Evolutionary conservation across 495 filamentous ascomycete species (phyloP).

Genomic region (Bathelium albidoporum): DNA sequence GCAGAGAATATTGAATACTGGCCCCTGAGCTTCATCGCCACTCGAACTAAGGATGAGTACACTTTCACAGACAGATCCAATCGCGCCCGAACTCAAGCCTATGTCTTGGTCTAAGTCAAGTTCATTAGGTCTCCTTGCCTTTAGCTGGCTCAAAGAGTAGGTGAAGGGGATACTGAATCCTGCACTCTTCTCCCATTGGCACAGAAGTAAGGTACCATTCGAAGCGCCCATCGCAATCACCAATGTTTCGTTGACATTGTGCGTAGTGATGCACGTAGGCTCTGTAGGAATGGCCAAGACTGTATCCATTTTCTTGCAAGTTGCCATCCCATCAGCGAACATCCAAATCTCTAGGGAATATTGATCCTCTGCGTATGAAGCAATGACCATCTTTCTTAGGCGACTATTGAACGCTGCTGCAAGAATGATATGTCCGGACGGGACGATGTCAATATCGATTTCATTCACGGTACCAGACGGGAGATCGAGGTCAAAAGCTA

Average conservation of each 20-base stretch:
- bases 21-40: neutral
- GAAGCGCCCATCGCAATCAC: neutral
- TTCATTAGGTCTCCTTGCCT: neutral
- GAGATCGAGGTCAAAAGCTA: neutral
- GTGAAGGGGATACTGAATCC: neutral
- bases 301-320: neutral
- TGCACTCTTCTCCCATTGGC: neutral
- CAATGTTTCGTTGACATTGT: neutral
- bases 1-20: constrained; percentile 13
- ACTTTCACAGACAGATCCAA: neutral
- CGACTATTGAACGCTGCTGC: constrained; percentile 16
- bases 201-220: neutral
- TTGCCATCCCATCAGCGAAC: neutral
- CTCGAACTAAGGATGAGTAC: neutral
- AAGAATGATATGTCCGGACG: constrained; percentile 6
- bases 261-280: neutral
- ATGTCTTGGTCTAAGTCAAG: neutral
- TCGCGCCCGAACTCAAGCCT: neutral
- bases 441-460: neutral
- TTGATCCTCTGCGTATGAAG: neutral
- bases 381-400: constrained; percentile 6
- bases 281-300: neutral
- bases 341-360: neutral
- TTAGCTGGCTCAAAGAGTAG: neutral
- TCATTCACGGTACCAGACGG: neutral